phyloP scores from a whole-genome alignment of 2,329 filamentous ascomycete genomes.

The Pestalotiopsis sp. region DNA sequence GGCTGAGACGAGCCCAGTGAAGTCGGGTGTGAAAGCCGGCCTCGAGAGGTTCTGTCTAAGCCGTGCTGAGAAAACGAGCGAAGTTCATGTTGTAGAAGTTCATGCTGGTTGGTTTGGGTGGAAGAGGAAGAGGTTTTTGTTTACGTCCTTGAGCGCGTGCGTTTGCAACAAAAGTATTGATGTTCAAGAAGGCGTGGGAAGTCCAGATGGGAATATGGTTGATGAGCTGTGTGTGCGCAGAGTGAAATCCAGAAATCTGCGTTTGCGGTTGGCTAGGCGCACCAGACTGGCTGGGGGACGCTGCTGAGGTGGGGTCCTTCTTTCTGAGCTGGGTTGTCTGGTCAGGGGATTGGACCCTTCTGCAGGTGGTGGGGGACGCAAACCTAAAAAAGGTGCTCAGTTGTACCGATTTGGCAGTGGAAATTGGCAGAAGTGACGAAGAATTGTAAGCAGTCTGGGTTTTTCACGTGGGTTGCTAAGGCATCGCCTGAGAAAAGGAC shows the following conservation, averaged over 20 bases:
- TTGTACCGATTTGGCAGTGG: not conserved
- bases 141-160: not conserved
- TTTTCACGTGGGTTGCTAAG: not conserved
- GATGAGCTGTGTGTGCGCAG: too few relatives aligned
- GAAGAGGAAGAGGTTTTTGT: not conserved
- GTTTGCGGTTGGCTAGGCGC: too few relatives aligned
- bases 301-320: not conserved
- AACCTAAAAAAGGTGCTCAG: not conserved
- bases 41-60: constrained; percentile 15
- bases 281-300: too few relatives aligned
- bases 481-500: not conserved
- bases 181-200: not conserved
- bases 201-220: too few relatives aligned
- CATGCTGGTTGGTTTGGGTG: constrained; percentile 12
- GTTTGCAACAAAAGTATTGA: not conserved
- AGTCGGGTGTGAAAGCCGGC: constrained; percentile 11
- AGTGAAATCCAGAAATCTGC: too few relatives aligned
- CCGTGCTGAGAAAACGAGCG: constrained; percentile 10
- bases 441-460: not conserved
- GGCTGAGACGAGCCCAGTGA: constrained; percentile 10
- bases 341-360: not conserved
- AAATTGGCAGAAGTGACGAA: not conserved
- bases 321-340: not conserved
- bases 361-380: not conserved
- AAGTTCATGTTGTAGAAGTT: constrained; percentile 10